A percentile compares a stretch with the other conserved stretches of the same genome.
These are phyloP conservation scores for Penicillium verhagenii DNA, from an alignment of 495 filamentous ascomycete species.

Conservation along the genomic window DNA sequence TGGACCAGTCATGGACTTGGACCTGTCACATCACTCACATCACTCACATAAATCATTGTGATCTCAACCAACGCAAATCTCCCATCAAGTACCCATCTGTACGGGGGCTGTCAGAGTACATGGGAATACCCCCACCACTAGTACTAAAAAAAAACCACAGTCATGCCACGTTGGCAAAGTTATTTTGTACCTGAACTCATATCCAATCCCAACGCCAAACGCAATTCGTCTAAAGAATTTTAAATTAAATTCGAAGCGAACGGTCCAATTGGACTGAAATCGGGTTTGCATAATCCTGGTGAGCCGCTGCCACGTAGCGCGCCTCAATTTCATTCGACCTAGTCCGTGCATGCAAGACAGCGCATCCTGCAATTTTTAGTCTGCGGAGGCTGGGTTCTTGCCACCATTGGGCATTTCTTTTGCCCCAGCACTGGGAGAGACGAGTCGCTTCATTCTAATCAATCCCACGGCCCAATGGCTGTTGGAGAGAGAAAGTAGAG, in stretches of 20 bases:
- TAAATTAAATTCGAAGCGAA: not conserved
- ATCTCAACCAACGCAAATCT: not conserved
- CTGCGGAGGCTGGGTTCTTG: not conserved
- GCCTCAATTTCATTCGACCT: not conserved
- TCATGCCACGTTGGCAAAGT: not conserved
- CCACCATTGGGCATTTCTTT: not conserved
- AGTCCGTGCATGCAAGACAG: constrained; percentile 12
- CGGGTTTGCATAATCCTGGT: not conserved
- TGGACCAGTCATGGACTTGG: not conserved
- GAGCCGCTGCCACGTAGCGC: constrained; percentile 28
- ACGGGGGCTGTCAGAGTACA: not conserved
- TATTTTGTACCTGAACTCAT: not conserved
- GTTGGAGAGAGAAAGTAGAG: not conserved
- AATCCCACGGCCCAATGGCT: not conserved
- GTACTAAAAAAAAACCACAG: not conserved
- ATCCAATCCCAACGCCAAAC: not conserved
- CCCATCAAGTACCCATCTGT: no score
- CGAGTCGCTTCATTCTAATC: not conserved
- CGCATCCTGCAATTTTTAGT: constrained; percentile 4
- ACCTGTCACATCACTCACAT: not conserved
- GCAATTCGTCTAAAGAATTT: not conserved
- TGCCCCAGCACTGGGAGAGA: not conserved
- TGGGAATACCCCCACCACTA: not conserved
- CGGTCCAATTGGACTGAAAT: constrained; percentile 9
- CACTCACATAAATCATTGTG: not conserved